These are phyloP conservation scores for Glycine soja DNA, from an alignment of 306 rosid genomes.

Conservation along the genomic window DNA sequence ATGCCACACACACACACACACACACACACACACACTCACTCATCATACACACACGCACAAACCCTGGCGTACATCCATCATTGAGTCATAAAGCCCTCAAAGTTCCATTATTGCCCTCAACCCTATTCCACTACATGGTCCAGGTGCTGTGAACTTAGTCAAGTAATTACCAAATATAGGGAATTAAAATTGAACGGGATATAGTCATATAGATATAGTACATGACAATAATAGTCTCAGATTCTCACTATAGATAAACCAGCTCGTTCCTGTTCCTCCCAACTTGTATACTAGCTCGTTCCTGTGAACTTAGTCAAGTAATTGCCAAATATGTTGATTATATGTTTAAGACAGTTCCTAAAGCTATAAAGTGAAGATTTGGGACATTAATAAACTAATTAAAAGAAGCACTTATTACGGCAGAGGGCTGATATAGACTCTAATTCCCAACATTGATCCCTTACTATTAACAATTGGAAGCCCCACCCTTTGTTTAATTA, in stretches of 20 bases:
- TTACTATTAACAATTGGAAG: conserved; percentile 34
- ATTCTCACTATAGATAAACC: conserved; percentile 27
- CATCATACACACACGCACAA: too few relatives aligned
- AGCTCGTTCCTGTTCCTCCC: conserved; percentile 36
- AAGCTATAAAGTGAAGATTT: conserved; percentile 46
- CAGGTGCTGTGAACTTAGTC: conserved; percentile 23
- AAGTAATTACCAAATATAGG: conserved; percentile 3
- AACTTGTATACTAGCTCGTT: conserved; percentile 32
- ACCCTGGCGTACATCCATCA: conserved; percentile 22
- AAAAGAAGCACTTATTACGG: conserved; percentile 34
- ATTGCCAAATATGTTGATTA: conserved; percentile 34
- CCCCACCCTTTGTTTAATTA: too few relatives aligned
- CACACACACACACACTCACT: too few relatives aligned
- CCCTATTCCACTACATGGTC: conserved; percentile 40
- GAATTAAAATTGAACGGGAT: conserved; percentile 24
- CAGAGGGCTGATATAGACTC: conserved; percentile 26
- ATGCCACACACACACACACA: too few relatives aligned
- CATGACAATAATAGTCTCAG: background rate
- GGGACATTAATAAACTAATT: conserved; percentile 43
- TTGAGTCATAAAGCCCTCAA: conserved; percentile 28
- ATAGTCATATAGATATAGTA: too few relatives aligned
- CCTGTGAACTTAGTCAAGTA: conserved; percentile 8
- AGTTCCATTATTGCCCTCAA: conserved; percentile 33
- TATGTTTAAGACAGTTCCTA: conserved; percentile 4
- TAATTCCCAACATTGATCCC: conserved; percentile 43